Evolutionary conservation across 2,329 filamentous ascomycete species (phyloP).

Genomic region (Venturia nashicola): DNA sequence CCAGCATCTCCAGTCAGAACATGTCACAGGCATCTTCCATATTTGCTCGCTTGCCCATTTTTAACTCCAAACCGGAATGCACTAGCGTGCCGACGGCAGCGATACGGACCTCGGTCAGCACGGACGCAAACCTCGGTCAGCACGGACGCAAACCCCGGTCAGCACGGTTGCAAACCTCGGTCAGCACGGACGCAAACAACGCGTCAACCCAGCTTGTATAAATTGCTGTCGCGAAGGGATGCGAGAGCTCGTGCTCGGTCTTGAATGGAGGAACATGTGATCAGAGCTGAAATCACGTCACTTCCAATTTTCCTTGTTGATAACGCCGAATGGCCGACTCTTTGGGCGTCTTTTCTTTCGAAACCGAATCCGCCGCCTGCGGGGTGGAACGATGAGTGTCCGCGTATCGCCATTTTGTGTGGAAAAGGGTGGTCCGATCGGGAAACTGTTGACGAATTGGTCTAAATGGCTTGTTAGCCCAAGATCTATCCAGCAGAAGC

Average conservation of each 20-base stretch:
- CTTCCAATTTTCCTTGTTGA: not conserved
- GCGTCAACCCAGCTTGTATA: not conserved
- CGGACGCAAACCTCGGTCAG: not conserved
- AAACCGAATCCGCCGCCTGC: not conserved
- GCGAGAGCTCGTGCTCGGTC: not conserved
- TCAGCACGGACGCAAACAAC: not conserved
- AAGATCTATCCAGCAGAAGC: not conserved
- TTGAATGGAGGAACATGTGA: not conserved
- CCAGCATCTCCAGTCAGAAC: not conserved
- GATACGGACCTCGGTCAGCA: not conserved
- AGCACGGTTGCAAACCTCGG: not conserved
- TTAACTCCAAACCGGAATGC: not conserved
- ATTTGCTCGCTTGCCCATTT: not conserved
- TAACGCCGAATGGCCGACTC: not conserved
- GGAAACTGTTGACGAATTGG: not conserved
- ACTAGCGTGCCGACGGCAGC: not conserved
- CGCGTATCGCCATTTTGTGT: not conserved
- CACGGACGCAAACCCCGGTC: not conserved
- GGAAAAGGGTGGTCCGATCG: not conserved
- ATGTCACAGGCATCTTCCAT: not conserved
- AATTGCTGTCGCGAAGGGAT: not conserved
- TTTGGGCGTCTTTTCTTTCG: not conserved
- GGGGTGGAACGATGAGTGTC: not conserved
- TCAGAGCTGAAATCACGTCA: not conserved
- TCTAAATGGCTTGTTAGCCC: not conserved